A percentile compares a stretch with the other conserved stretches of the same genome.
phyloP scores from a whole-genome alignment of 768 basidiomycete genomes.

The Boletus rufocinnamomeus region DNA sequence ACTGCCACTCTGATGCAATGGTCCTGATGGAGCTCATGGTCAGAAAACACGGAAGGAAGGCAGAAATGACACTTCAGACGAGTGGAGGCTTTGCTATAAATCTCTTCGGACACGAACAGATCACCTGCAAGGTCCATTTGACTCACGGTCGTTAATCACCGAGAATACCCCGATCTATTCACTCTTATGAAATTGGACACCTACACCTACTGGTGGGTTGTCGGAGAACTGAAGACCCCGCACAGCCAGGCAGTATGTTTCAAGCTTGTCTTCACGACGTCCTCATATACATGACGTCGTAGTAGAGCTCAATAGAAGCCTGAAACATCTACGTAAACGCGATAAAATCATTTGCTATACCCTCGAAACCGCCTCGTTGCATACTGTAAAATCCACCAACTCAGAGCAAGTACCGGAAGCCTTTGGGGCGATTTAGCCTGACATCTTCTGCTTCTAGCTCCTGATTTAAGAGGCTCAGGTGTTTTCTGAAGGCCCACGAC shows the following conservation, averaged over 20 bases:
- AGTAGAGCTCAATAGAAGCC: background rate
- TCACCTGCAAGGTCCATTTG: background rate
- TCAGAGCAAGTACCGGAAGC: conserved; percentile 51
- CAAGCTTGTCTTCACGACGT: background rate
- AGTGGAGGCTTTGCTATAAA: conserved; percentile 8
- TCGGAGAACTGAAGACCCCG: background rate
- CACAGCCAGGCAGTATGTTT: background rate
- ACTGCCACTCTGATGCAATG: conserved; percentile 57
- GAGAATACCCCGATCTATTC: conserved; percentile 14
- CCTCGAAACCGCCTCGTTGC: background rate
- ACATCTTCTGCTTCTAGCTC: conserved; percentile 42
- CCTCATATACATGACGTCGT: background rate
- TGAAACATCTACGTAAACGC: background rate
- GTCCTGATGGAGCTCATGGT: conserved; percentile 28
- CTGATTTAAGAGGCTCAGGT: conserved; percentile 45
- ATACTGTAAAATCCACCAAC: background rate
- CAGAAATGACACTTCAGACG: background rate
- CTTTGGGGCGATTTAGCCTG: conserved; percentile 36
- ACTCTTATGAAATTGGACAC: background rate
- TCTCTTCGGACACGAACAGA: background rate
- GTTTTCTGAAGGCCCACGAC: conserved; percentile 49
- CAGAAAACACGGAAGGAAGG: background rate
- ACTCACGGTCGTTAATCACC: conserved; percentile 2
- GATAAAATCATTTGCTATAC: background rate
- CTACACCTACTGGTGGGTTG: background rate